Conservation (phyloP, 257 asterid species). For the Solanum corneliomulleri region DNA sequence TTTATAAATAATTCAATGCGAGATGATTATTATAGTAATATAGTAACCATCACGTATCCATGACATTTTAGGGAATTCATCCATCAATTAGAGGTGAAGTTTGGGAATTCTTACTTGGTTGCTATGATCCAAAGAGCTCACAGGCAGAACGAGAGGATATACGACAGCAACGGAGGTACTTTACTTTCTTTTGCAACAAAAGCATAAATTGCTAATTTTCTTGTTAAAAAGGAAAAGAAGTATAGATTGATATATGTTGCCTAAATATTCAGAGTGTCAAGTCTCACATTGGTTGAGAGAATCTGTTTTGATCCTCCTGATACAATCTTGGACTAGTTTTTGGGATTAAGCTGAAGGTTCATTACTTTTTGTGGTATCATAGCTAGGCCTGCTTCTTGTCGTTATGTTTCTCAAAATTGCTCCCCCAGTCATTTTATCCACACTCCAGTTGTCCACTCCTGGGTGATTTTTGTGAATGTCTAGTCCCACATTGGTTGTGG, state of each 20-base stretch:
- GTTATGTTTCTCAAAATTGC: neutral
- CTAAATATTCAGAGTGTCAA: neutral
- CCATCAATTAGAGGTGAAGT: constrained; percentile 99
- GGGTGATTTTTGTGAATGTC: neutral
- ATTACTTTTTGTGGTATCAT: neutral
- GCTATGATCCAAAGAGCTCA: constrained; percentile 78
- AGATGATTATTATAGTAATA: neutral
- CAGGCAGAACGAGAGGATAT: constrained; percentile 76
- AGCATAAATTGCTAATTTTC: neutral
- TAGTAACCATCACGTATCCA: neutral
- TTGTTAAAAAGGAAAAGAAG: neutral
- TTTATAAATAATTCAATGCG: neutral
- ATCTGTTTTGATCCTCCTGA: neutral
- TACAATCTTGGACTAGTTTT: neutral
- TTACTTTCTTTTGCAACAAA: neutral
- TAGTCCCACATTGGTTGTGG: neutral
- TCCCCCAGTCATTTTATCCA: neutral
- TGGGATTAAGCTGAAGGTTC: neutral
- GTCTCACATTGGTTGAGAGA: neutral
- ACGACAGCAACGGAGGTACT: constrained; percentile 61
- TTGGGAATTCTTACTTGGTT: constrained; percentile 96
- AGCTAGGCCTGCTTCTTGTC: neutral
- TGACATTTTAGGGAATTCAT: constrained; percentile 66
- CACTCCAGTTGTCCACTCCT: neutral
- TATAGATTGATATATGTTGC: neutral